These are phyloP conservation scores for Punica granatum DNA, from an alignment of 345 rosid genomes.

Conservation along the genomic window DNA sequence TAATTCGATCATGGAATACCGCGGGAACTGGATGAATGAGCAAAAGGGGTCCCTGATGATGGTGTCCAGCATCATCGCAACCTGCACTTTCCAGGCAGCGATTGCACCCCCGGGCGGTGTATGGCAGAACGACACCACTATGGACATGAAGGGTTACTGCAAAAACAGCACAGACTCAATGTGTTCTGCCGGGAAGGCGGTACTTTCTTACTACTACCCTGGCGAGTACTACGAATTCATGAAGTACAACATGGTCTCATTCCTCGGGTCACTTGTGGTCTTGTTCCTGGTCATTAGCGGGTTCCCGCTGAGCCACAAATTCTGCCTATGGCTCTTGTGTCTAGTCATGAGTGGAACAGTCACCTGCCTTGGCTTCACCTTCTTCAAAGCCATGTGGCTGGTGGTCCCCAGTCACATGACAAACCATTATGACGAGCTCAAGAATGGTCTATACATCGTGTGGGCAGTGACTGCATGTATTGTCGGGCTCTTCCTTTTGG, in stretches of 20 bases:
- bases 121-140: neutral
- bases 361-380: neutral
- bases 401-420: neutral
- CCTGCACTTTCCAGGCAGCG: neutral
- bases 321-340: neutral
- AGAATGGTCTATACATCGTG: neutral
- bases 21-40: constrained; percentile 1
- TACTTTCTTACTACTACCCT: neutral
- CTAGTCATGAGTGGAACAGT: neutral
- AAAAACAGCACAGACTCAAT: no score
- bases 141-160: no score
- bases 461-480: neutral
- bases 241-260: neutral
- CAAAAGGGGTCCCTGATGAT: constrained; percentile 1
- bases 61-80: constrained; percentile 2
- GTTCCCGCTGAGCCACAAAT: neutral
- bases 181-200: neutral
- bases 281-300: neutral
- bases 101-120: constrained; percentile 3
- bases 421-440: neutral
- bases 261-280: neutral
- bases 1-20: neutral
- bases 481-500: neutral
- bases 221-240: neutral
- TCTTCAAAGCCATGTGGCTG: neutral